These are phyloP conservation scores for Aspergillus leporis DNA, from an alignment of 495 filamentous ascomycete genomes.

Conservation along the genomic window DNA sequence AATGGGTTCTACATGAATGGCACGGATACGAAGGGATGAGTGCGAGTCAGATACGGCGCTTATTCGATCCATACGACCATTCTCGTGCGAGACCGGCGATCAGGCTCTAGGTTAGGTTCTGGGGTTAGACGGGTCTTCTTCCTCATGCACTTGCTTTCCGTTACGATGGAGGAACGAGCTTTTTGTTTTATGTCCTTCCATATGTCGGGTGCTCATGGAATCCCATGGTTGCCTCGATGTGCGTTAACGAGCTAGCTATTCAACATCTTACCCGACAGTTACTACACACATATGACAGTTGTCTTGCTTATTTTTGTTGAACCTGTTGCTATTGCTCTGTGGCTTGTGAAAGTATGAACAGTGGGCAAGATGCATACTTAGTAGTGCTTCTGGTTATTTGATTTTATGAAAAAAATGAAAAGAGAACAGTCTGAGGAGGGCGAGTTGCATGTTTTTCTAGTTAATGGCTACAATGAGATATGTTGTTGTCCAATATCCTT, in stretches of 20 bases:
- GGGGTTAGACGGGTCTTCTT: neutral
- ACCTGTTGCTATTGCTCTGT: neutral
- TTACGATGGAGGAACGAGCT: conserved; percentile 2
- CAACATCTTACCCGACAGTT: neutral
- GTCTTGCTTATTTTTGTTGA: conserved; percentile 1
- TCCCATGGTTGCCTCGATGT: neutral
- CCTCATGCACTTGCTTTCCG: neutral
- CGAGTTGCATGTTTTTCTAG: neutral
- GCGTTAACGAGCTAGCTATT: neutral
- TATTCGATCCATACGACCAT: neutral
- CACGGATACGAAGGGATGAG: conserved; percentile 40
- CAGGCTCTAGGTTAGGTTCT: neutral
- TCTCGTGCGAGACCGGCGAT: neutral
- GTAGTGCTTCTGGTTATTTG: neutral
- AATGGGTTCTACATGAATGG: conserved; percentile 25
- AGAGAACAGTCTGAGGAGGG: too few species aligned
- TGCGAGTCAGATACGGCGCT: conserved; percentile 10
- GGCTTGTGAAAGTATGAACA: neutral
- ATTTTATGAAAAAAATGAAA: neutral
- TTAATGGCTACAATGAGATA: neutral
- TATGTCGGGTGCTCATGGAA: neutral
- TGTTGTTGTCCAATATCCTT: neutral
- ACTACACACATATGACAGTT: neutral
- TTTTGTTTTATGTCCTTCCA: conserved; percentile 2
- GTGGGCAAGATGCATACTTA: neutral